phyloP scores from a whole-genome alignment of 768 basidiomycete species.

The Phaeotremella fagi region DNA sequence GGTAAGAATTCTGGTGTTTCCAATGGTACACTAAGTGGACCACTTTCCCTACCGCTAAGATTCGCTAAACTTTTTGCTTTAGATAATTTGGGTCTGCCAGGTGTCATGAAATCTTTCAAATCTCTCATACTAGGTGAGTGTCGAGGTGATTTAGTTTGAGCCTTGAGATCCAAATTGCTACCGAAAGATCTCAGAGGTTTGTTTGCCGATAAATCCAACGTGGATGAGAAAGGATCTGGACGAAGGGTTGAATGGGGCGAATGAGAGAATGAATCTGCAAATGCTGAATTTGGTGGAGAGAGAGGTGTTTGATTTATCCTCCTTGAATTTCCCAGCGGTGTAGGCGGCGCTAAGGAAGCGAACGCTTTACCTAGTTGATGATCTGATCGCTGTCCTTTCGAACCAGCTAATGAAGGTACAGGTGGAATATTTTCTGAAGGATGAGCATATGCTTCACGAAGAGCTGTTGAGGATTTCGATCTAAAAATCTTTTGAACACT shows the following conservation, averaged over 20 bases:
- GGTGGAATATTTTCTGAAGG: slow-evolving; percentile 11
- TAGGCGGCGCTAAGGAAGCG: slow-evolving; percentile 35
- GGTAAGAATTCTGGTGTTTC: slow-evolving; percentile 8
- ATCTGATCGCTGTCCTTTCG: too few relatives aligned
- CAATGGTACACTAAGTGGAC: slow-evolving; percentile 9
- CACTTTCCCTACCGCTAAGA: slow-evolving; percentile 5
- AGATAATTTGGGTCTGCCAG: slow-evolving; percentile 17
- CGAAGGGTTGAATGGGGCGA: slow-evolving; percentile 13
- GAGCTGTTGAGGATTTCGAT: slow-evolving; percentile 35
- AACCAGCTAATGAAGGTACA: slow-evolving; percentile 7
- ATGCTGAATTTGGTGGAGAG: slow-evolving; percentile 9
- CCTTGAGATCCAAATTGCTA: neutral
- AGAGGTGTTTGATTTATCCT: slow-evolving; percentile 4
- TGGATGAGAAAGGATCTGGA: slow-evolving; percentile 34
- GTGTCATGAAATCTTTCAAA: slow-evolving; percentile 27
- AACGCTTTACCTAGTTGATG: slow-evolving; percentile 32
- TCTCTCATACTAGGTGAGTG: slow-evolving; percentile 36
- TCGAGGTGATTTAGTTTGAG: slow-evolving; percentile 9
- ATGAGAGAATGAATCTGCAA: slow-evolving; percentile 7
- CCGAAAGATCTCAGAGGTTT: slow-evolving; percentile 1
- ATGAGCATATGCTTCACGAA: slow-evolving; percentile 20
- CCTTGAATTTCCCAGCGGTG: slow-evolving; percentile 19
- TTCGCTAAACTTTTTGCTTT: slow-evolving; percentile 39
- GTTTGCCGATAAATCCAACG: slow-evolving; percentile 25
- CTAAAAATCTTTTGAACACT: slow-evolving; percentile 37